Evolutionary conservation across 2,329 filamentous ascomycete species (phyloP), one percentile per base, ranked within the genome.

Genomic region (Drechslera avenae): DNA sequence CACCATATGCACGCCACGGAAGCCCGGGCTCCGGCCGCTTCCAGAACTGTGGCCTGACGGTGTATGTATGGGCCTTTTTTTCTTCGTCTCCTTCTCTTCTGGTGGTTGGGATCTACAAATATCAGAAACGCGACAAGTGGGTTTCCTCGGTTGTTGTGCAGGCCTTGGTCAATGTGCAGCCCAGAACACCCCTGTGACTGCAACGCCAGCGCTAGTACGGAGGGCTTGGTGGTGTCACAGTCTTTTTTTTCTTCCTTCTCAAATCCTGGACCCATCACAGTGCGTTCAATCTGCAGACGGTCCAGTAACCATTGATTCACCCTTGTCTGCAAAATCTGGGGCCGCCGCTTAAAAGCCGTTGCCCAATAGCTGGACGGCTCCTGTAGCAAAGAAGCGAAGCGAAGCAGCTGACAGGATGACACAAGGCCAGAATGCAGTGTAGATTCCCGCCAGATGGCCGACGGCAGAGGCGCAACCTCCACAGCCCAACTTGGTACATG

Each of bases 251-350:
- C n/a, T n/a, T n/a, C n/a, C n/a, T n/a, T 50, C 56, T 56, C 41
- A 28, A 36, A 52, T 54, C 46, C 53, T 53, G 52, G 50, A 53
- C 40, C 50, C 52, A 49, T 50, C 44, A 45, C 39, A 52, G 59
- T 35, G 51, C 49, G 35, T 13, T 28, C 26, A 10, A 10, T 28
- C 26, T 28, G 7, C 4, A 28, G 26, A 12, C 10, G 7, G 26
- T 58, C 56, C 33, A 54, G 43, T 45, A 49, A 52, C 64, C 61
- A 53, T 64, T 61, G n/a, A n/a, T n/a, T n/a, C n/a, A n/a, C 57
- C 64, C 55, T 39, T 44, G 39, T 37, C 39, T 30, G 50, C 47
- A 52, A 52, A 50, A 52, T 52, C 40, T 57, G 50, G 52, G 42
- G 46, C 46, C 55, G 58, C 58, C 57, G 59, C 55, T 60, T 67